A percentile compares a stretch with the other conserved stretches of the same genome.
These are phyloP conservation scores for Pelargonium citronellum DNA, from an alignment of 441 rosid species.

Conservation along the genomic window DNA sequence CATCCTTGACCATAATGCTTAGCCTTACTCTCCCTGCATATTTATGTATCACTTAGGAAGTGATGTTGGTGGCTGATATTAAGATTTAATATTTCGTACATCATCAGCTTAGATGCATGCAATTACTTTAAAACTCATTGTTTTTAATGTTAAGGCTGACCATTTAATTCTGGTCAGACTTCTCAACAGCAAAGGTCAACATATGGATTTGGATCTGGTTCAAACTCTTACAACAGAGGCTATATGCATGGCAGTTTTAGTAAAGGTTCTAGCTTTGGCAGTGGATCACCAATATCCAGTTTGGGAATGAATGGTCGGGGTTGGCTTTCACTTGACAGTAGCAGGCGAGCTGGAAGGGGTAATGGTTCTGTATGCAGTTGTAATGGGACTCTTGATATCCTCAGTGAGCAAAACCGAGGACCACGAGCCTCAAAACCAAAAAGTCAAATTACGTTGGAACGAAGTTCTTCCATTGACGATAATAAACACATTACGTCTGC, in stretches of 20 bases:
- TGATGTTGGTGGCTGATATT: neutral
- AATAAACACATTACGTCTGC: slow-evolving; percentile 30
- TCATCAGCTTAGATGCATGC: neutral
- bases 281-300: slow-evolving; percentile 33
- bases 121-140: neutral
- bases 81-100: neutral
- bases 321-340: slow-evolving; percentile 46
- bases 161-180: slow-evolving; percentile 31
- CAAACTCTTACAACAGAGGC: slow-evolving; percentile 47
- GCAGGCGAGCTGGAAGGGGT: slow-evolving; percentile 44
- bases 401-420: slow-evolving; percentile 64
- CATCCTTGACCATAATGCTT: neutral
- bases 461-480: slow-evolving; percentile 34
- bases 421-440: slow-evolving; percentile 59
- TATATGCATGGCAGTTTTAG: slow-evolving; percentile 39
- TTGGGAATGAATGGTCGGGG: slow-evolving; percentile 40
- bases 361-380: slow-evolving; percentile 40
- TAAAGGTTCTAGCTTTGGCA: slow-evolving; percentile 42
- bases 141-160: slow-evolving; percentile 13
- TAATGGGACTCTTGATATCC: slow-evolving; percentile 46
- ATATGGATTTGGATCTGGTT: slow-evolving; percentile 49
- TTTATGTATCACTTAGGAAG: neutral
- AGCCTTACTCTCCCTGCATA: slow-evolving; percentile 9
- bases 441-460: slow-evolving; percentile 40
- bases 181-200: slow-evolving; percentile 64